These are phyloP conservation scores for Teratosphaeria nubilosa DNA, from an alignment of 2,329 filamentous ascomycete species.

Conservation along the genomic window DNA sequence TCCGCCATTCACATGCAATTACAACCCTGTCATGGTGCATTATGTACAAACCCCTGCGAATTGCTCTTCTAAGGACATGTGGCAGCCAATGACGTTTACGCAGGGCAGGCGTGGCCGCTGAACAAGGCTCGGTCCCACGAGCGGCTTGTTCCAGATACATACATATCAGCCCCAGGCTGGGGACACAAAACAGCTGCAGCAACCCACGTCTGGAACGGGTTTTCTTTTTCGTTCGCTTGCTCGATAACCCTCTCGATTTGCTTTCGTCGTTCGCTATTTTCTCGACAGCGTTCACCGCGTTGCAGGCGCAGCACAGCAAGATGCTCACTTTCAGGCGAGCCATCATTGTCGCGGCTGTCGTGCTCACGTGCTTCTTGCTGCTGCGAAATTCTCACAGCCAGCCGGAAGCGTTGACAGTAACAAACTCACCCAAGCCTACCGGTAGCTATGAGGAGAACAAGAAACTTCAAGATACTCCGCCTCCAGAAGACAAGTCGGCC, in stretches of 20 bases:
- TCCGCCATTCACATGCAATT: neutral
- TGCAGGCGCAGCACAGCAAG: neutral
- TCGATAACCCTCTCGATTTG: neutral
- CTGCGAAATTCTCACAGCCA: slow-evolving; percentile 49
- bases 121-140: neutral
- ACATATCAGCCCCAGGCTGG: neutral
- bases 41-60: neutral
- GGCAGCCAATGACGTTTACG: neutral
- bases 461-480: slow-evolving; percentile 19
- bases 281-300: neutral
- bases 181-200: neutral
- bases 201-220: neutral
- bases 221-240: neutral
- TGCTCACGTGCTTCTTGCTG: slow-evolving; percentile 61
- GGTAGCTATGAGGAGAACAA: slow-evolving; percentile 27
- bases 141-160: neutral
- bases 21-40: neutral
- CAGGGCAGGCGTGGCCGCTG: neutral
- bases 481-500: slow-evolving; percentile 6
- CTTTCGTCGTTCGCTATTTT: neutral
- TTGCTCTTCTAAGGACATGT: neutral
- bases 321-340: slow-evolving; percentile 77
- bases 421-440: slow-evolving; percentile 28
- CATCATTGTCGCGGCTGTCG: slow-evolving; percentile 57
- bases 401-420: slow-evolving; percentile 9